Conservation (phyloP, 805 yeast genomes). For the Myxozyma geophila region DNA sequence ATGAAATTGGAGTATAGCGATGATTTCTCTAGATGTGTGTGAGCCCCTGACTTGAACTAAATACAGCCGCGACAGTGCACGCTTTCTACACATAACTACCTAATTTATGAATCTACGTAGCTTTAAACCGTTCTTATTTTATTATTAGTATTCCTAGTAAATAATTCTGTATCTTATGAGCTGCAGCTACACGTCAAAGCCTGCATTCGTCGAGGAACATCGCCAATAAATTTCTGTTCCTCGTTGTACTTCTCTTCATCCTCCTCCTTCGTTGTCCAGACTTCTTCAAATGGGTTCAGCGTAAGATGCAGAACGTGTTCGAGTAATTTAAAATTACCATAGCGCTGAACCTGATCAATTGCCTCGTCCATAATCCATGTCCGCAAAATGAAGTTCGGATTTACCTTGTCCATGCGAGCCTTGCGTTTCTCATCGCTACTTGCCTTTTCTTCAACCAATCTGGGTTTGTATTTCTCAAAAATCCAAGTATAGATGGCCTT, state of each 20-base stretch:
- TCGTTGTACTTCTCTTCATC: constrained; percentile 54
- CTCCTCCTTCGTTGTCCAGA: constrained; percentile 68
- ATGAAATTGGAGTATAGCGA: no score
- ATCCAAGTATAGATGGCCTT: constrained; percentile 62
- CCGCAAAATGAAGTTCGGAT: constrained; percentile 83
- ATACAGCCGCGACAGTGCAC: no score
- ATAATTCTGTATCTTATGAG: constrained; percentile 33
- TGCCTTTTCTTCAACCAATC: constrained; percentile 49
- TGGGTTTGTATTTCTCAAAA: constrained; percentile 48
- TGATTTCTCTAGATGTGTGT: no score
- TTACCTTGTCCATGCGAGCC: constrained; percentile 52
- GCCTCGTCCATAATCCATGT: constrained; percentile 89
- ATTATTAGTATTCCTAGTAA: not conserved
- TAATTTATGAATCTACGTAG: not conserved
- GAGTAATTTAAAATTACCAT: constrained; percentile 57
- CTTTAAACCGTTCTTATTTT: not conserved
- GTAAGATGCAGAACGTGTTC: constrained; percentile 72
- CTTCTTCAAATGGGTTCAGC: constrained; percentile 69
- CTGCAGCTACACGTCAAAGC: constrained; percentile 79
- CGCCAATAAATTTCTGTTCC: constrained; percentile 50
- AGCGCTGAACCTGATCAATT: constrained; percentile 58
- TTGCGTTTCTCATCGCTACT: constrained; percentile 50
- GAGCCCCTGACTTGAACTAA: no score
- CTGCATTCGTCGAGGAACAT: constrained; percentile 55
- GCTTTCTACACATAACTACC: no score